Base-by-base conservation (phyloP, 2,329 filamentous ascomycete species). In the Periglandula ipomoeae region DNA sequence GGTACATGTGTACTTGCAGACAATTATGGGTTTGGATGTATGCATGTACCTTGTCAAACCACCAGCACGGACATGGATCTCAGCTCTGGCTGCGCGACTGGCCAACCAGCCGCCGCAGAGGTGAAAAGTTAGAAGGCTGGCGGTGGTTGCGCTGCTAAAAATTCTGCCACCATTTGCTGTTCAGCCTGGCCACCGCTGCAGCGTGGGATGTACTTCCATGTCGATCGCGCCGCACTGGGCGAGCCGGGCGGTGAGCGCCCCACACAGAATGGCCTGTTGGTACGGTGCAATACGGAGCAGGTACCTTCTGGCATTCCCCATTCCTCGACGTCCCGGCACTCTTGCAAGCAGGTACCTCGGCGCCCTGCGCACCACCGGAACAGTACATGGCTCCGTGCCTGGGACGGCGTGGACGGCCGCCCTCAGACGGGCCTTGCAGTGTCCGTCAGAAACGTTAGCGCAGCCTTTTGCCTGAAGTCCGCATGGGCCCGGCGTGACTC, bases 111-210 rank as follows among this genome's bases (percentile, higher is more conserved):
- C 34, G 39, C 17, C 43, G 17, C 38, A 13, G 11, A 34, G 27
- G 9, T 43, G 27, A 43, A 42, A 50, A 46, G 48, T 30, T 39
- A 46, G 43, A 49, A 46, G n/a, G n/a, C n/a, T 10, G 10, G 42
- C 35, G 19, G n/a, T 38, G 35, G 35, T 19, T 41, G 43, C 44
- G 37, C 47, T 50, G 45, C 35, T 30, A 4, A 43, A 19, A 44
- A 50, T 52, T 55, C 53, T 55, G 52, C 53, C 52, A 30, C 34
- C 5, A 24, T 11, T 26, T 38, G 45, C 10, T 23, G 11, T 10
- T 32, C 2, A 13, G n/a, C n/a, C n/a, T n/a, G n/a, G n/a, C n/a
- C n/a, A n/a, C n/a, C n/a, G n/a, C n/a, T n/a, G n/a, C n/a, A n/a
- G n/a, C n/a, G n/a, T n/a, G n/a, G n/a, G n/a, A 26, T 22, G 19